Evolutionary conservation across 2,329 filamentous ascomycete species (phyloP).

Genomic region (Exophiala mesophila): DNA sequence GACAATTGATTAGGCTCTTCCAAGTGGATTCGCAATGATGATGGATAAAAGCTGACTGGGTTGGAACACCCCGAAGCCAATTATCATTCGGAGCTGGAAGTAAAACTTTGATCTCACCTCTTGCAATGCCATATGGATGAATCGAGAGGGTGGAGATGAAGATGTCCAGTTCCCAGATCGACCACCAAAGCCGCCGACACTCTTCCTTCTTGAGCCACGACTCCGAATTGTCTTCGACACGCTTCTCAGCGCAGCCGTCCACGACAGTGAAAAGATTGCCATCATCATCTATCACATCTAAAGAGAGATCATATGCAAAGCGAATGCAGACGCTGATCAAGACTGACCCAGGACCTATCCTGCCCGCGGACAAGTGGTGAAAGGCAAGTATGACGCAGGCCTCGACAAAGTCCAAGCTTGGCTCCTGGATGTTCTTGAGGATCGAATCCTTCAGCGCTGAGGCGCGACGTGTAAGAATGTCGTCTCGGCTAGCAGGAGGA

Average conservation of each 20-base stretch:
- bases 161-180: constrained; percentile 14
- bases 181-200: constrained; percentile 12
- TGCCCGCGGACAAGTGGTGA: constrained; percentile 4
- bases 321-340: constrained; percentile 90
- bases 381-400: constrained; percentile 12
- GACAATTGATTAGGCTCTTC: constrained; percentile 10
- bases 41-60: constrained; percentile 4
- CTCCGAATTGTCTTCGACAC: not conserved
- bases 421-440: constrained; percentile 6
- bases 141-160: constrained; percentile 12
- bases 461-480: not conserved
- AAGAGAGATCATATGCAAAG: constrained; percentile 78
- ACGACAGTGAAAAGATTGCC: not conserved
- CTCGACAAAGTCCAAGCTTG: constrained; percentile 4
- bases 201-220: constrained; percentile 12
- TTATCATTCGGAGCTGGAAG: constrained; percentile 13
- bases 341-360: constrained; percentile 58
- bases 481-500: not conserved
- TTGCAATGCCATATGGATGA: constrained; percentile 10
- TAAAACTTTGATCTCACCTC: constrained; percentile 9
- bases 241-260: not conserved
- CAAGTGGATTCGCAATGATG: constrained; percentile 3
- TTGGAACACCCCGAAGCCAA: constrained; percentile 5
- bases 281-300: constrained; percentile 76
- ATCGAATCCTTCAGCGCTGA: constrained; percentile 7